A percentile compares a stretch with the other conserved stretches of the same genome.
Evolutionary conservation across 2,329 filamentous ascomycete genomes (phyloP).

Genomic region (Colletotrichum caudatum): DNA sequence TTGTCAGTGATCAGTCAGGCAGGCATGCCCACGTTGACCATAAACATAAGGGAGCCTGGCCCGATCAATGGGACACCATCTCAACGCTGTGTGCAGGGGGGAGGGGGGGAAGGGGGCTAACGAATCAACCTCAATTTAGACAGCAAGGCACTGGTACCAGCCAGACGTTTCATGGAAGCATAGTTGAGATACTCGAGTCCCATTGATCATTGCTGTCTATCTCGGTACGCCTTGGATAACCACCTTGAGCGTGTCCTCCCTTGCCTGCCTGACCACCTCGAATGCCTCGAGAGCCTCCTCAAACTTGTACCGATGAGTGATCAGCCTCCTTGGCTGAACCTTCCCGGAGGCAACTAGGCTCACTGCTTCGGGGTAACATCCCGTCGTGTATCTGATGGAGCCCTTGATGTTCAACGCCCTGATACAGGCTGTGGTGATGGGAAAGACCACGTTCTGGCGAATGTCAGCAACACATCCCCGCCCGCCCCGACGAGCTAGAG

Average conservation of each 20-base stretch:
- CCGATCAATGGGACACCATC: neutral
- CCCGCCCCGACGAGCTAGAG: too few species aligned
- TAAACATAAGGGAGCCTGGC: neutral
- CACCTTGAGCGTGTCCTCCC: slow-evolving; percentile 78
- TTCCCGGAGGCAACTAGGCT: slow-evolving; percentile 63
- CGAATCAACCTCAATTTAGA: neutral
- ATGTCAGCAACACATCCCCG: neutral
- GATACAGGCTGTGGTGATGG: slow-evolving; percentile 77
- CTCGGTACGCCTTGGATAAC: slow-evolving; percentile 63
- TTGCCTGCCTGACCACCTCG: slow-evolving; percentile 75
- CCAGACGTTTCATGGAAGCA: neutral
- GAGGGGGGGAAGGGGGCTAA: too few species aligned
- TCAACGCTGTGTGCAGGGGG: neutral
- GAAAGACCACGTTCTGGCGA: slow-evolving; percentile 62
- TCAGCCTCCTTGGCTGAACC: slow-evolving; percentile 63
- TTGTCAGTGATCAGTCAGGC: neutral
- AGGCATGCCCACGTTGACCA: neutral
- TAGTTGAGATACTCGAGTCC: neutral
- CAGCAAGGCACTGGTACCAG: neutral
- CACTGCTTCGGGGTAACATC: slow-evolving; percentile 74
- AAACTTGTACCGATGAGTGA: slow-evolving; percentile 77
- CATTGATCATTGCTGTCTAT: neutral
- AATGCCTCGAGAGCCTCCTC: slow-evolving; percentile 73
- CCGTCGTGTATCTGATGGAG: slow-evolving; percentile 80
- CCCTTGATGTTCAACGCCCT: slow-evolving; percentile 82